Percentiles rank a stretch among this genome's conserved stretches.
Conservation (phyloP, 331 rosid species). For the Dryas integrifolia region DNA sequence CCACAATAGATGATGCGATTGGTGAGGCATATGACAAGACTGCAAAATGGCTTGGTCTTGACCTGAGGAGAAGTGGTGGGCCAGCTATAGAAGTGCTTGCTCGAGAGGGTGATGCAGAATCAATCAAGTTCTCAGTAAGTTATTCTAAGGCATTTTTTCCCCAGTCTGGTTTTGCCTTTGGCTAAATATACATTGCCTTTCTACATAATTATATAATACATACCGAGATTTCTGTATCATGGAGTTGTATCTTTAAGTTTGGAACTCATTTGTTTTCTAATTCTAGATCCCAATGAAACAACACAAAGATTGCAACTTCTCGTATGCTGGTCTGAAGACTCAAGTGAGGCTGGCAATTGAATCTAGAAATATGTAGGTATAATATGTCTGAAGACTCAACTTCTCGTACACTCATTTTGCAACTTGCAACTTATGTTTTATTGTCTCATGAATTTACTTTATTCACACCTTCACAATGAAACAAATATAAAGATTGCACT, state of each 20-base stretch:
- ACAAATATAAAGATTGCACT: conserved; percentile 92
- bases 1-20: conserved; percentile 93
- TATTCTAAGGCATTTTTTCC: conserved; percentile 6
- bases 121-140: conserved; percentile 76
- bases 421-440: not conserved
- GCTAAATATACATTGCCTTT: conserved; percentile 4
- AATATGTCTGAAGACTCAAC: conserved; percentile 11
- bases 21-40: conserved; percentile 98
- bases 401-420: not conserved
- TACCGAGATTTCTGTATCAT: conserved; percentile 13
- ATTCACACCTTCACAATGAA: conserved; percentile 47
- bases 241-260: conserved; percentile 35
- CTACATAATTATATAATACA: not conserved
- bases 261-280: conserved; percentile 35
- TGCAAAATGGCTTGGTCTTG: conserved; percentile 98
- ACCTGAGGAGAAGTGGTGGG: conserved; percentile 93
- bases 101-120: conserved; percentile 65
- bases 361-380: conserved; percentile 73
- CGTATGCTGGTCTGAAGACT: conserved; percentile 94
- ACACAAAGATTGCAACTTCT: conserved; percentile 98
- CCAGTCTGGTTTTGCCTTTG: not conserved
- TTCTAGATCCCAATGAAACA: conserved; percentile 88
- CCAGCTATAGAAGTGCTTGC: conserved; percentile 97
- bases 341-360: conserved; percentile 93
- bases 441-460: not conserved